Conservation (phyloP, 768 basidiomycete species). For the Suillus tomentosus region DNA sequence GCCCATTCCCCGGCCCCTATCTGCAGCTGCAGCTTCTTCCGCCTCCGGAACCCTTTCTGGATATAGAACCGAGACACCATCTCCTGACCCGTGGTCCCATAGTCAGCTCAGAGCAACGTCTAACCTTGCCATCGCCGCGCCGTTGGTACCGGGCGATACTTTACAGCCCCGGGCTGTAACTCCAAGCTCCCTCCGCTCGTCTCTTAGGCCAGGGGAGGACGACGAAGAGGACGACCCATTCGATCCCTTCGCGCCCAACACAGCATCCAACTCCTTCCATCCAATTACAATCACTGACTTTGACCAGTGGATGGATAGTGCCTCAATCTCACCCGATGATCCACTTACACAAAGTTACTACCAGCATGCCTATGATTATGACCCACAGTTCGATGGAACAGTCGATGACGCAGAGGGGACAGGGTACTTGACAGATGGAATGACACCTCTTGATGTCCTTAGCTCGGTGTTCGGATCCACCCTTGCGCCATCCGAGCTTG, state of each 20-base stretch:
- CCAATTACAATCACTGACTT: conserved; percentile 65
- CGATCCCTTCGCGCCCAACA: conserved; percentile 64
- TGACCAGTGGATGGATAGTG: conserved; percentile 59
- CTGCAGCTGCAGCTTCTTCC: conserved; percentile 65
- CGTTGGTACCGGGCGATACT: conserved; percentile 74
- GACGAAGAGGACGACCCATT: conserved; percentile 86
- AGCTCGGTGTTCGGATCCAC: conserved; percentile 91
- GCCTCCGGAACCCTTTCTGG: conserved; percentile 49
- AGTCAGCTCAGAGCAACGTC: conserved; percentile 66
- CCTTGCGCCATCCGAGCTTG: conserved; percentile 86
- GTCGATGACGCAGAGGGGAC: conserved; percentile 51
- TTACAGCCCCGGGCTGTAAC: conserved; percentile 55
- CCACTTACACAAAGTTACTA: conserved; percentile 37
- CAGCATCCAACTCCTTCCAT: conserved; percentile 56
- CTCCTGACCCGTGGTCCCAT: conserved; percentile 89
- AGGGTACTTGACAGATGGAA: conserved; percentile 78
- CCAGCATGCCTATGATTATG: conserved; percentile 33
- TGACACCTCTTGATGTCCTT: conserved; percentile 98
- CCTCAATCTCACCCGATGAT: conserved; percentile 55
- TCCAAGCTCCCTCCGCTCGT: conserved; percentile 71
- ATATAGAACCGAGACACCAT: conserved; percentile 76
- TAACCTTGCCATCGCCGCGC: conserved; percentile 90
- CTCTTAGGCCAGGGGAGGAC: conserved; percentile 56
- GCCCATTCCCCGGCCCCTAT: conserved; percentile 79
- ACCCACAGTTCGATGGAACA: conserved; percentile 33